A percentile compares a stretch with the other conserved stretches of the same genome.
phyloP scores from a whole-genome alignment of 768 basidiomycete genomes.

The Lyophyllum shimeji region DNA sequence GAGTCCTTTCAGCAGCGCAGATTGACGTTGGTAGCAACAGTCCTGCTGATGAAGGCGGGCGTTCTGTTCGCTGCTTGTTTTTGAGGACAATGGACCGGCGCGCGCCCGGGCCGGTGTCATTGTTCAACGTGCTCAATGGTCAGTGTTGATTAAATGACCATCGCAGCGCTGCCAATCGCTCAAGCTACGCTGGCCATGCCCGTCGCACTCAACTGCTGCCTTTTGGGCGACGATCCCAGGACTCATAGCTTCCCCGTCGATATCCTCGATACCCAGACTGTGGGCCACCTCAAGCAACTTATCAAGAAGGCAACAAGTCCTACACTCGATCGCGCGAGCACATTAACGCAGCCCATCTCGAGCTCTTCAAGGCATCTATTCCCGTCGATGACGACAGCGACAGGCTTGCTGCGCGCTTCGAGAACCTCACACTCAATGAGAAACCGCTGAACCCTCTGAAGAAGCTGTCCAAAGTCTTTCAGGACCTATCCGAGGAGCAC shows the following conservation, averaged over 20 bases:
- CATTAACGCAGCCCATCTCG: background rate
- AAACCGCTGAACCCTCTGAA: background rate
- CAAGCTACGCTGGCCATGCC: background rate
- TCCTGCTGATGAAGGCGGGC: too few relatives aligned
- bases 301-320: background rate
- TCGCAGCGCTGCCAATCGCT: background rate
- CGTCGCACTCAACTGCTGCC: background rate
- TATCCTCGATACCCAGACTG: background rate
- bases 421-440: background rate
- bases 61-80: too few relatives aligned
- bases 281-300: background rate
- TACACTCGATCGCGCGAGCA: background rate
- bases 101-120: too few relatives aligned
- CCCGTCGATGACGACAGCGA: background rate
- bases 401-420: background rate
- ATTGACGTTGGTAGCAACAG: too few relatives aligned
- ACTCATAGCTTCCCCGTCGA: background rate
- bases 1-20: too few relatives aligned
- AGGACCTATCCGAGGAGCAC: background rate
- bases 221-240: background rate
- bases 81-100: too few relatives aligned
- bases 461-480: background rate
- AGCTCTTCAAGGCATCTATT: background rate
- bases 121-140: too few relatives aligned
- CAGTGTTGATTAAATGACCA: too few relatives aligned